Base-by-base conservation (phyloP, 257 asterid genomes). In the Capsicum rhomboideum region DNA sequence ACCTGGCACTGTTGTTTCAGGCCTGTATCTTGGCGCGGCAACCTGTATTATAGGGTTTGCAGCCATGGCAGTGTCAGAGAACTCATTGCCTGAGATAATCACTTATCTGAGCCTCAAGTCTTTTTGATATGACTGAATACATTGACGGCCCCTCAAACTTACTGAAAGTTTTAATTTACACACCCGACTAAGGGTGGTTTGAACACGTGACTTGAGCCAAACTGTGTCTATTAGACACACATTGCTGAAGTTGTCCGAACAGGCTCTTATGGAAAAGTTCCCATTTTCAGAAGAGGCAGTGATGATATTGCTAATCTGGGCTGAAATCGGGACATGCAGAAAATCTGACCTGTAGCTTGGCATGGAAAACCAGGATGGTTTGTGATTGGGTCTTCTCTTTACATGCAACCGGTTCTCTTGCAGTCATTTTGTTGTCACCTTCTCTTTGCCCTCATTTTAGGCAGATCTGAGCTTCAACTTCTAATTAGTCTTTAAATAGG, bases 241-340 rank as follows among this genome's bases (percentile, higher is more conserved):
- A 14, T 59, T 64, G 10, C n/a, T 28, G 72, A 29, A 64, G 34
- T 50, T 49, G 78, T 66, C 84, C 71, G 50, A 68, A 56, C 26
- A 84, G 86, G 80, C 55, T 82, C 82, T 63, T 84, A 53, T 31
- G 29, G 50, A 79, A 18, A 78, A 88, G 88, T 26, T 61, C 5
- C 40, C 8, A 26, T 28, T 28, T 63, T 63, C 10, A 26, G 13
- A 53, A 52, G 55, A 52, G 58, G 58, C 20, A 53, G 58, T 53
- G 58, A 53, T 53, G 58, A 53, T 53, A 53, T 61, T 61, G 68
- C 31, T 21, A 21, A 58, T 50, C 13, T 9, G 16, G 67, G 63
- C 10, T 56, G 9, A 55, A 12, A 53, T 14, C 20, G 63, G 63
- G 23, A 21, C 63, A 18, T 18, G 63, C 2, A 53, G 20, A 17